These are phyloP conservation scores for Xylariaceae sp. DNA, from an alignment of 2,329 filamentous ascomycete species.

Conservation along the genomic window DNA sequence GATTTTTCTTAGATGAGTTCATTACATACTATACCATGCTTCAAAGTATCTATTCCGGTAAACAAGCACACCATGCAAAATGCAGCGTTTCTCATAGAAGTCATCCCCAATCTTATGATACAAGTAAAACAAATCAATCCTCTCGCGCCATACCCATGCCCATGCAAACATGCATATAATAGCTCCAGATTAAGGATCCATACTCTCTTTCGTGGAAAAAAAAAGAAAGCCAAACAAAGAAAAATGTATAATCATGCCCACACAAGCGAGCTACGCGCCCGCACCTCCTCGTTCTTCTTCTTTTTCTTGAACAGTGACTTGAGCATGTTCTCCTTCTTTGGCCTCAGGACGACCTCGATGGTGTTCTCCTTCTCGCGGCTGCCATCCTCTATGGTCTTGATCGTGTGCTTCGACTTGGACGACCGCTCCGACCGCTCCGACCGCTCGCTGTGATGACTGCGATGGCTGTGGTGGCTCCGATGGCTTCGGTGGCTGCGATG, in stretches of 20 bases:
- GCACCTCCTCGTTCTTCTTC: slow-evolving; percentile 34
- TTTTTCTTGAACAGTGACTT: slow-evolving; percentile 55
- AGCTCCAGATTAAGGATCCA: too few relatives aligned
- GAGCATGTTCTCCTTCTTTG: slow-evolving; percentile 49
- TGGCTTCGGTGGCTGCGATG: slow-evolving; percentile 32
- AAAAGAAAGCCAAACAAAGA: too few relatives aligned
- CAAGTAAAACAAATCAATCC: background rate
- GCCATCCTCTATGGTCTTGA: slow-evolving; percentile 34
- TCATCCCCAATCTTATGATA: background rate
- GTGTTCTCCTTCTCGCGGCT: slow-evolving; percentile 31
- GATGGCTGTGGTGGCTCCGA: slow-evolving; percentile 29
- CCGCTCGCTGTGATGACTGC: slow-evolving; percentile 32
- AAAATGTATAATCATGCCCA: background rate
- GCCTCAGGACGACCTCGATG: slow-evolving; percentile 38
- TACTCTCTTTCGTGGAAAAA: too few relatives aligned
- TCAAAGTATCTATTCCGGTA: too few relatives aligned
- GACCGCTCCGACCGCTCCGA: slow-evolving; percentile 29
- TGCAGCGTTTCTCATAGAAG: background rate
- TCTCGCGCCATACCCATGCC: background rate
- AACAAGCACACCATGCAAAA: background rate
- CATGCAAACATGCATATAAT: too few relatives aligned
- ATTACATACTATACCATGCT: too few relatives aligned
- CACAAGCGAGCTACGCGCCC: slow-evolving; percentile 11
- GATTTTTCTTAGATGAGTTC: too few relatives aligned
- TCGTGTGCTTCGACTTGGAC: slow-evolving; percentile 26